Evolutionary conservation across 2,329 filamentous ascomycete species (phyloP).

Genomic region (Hortaea werneckii): DNA sequence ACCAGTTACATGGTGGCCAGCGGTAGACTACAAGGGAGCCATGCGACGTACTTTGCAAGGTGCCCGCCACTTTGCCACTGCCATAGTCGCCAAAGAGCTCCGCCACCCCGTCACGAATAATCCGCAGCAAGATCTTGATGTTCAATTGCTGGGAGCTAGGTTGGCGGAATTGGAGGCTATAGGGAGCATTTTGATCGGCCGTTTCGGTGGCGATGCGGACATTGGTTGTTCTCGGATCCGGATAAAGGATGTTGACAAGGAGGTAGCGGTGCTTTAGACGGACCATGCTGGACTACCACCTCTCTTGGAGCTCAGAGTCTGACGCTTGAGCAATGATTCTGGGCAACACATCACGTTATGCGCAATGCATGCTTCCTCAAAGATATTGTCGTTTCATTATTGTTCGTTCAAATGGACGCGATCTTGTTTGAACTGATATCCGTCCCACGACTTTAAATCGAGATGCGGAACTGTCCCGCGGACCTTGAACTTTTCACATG

Average conservation of each 20-base stretch:
- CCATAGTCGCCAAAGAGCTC: conserved; percentile 84
- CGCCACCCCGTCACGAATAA: conserved; percentile 60
- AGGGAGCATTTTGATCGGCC: conserved; percentile 36
- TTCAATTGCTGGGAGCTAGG: conserved; percentile 67
- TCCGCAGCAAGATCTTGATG: conserved; percentile 53
- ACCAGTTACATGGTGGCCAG: no score
- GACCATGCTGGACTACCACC: conserved; percentile 53
- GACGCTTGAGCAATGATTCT: not conserved
- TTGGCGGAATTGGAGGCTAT: conserved; percentile 62
- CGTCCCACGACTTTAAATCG: not conserved
- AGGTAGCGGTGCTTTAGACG: conserved; percentile 94
- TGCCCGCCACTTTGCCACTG: conserved; percentile 59
- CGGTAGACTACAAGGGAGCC: no score
- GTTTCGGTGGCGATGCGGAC: conserved; percentile 18
- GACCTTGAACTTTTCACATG: not conserved
- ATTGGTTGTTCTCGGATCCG: conserved; percentile 34
- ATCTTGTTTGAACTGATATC: not conserved
- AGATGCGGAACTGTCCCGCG: not conserved
- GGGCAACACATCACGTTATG: no score
- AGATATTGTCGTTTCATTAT: no score
- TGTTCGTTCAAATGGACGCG: no score
- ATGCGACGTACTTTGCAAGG: conserved; percentile 50
- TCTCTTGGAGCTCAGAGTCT: not conserved
- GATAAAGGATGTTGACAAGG: conserved; percentile 87
- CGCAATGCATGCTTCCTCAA: no score